Conservation (phyloP, 2,329 filamentous ascomycete genomes). For the Beauveria sp. region DNA sequence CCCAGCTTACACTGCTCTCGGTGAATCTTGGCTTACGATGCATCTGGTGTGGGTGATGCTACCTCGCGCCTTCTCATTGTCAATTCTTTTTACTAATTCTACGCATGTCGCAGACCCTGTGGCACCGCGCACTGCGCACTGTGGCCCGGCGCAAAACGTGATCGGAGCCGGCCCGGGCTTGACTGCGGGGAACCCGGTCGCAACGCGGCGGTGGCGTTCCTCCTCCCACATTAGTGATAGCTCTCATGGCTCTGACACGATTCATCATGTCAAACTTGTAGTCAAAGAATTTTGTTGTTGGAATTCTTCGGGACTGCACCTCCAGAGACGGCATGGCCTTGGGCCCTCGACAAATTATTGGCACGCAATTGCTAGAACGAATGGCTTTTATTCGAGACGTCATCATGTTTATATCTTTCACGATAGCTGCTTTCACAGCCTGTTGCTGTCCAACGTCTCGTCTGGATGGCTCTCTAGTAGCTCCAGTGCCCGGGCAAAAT, state of each 20-base stretch:
- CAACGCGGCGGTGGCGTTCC: neutral
- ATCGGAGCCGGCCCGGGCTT: constrained; percentile 3
- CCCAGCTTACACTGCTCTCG: neutral
- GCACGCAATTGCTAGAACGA: too few relatives aligned
- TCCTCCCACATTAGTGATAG: neutral
- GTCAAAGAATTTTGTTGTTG: neutral
- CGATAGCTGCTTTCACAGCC: neutral
- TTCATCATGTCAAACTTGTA: neutral
- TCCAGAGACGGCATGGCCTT: too few relatives aligned
- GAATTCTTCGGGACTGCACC: too few relatives aligned
- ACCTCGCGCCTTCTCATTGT: neutral
- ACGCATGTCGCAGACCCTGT: neutral
- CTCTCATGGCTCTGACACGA: neutral
- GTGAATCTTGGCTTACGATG: neutral
- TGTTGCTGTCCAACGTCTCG: neutral
- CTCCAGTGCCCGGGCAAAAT: neutral
- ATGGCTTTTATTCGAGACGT: too few relatives aligned
- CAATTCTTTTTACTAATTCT: neutral
- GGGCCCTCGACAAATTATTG: too few relatives aligned
- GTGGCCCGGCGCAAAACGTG: neutral
- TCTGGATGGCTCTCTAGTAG: neutral
- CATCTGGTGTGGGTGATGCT: neutral
- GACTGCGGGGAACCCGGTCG: constrained; percentile 4
- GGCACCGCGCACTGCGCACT: neutral
- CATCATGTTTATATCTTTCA: too few relatives aligned